Percentiles rank a stretch among this genome's conserved stretches.
Evolutionary conservation across 805 yeast genomes (phyloP).

Genomic region (Spathaspora hagerdaliae): DNA sequence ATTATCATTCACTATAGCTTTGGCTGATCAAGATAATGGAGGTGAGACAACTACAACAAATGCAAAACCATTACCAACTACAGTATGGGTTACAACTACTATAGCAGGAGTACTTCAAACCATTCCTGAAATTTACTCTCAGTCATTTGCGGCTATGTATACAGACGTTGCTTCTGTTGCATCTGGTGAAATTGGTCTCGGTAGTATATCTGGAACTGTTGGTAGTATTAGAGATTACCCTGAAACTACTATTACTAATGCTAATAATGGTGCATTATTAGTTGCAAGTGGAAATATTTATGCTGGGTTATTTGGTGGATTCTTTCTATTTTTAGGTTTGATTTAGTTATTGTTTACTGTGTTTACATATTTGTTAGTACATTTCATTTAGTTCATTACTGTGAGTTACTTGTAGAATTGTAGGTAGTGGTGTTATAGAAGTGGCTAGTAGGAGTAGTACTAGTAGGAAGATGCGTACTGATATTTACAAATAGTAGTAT

Average conservation of each 20-base stretch:
- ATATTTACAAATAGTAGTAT: no score
- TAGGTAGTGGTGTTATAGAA: no score
- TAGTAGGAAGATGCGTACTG: no score
- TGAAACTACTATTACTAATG: constrained; percentile 18
- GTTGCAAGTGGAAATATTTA: constrained; percentile 2
- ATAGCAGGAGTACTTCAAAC: constrained; percentile 25
- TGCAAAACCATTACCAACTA: constrained; percentile 14
- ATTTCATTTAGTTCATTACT: no score
- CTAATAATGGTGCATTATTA: constrained; percentile 9
- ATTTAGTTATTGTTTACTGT: neutral
- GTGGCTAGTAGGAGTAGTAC: no score
- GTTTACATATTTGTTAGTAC: no score
- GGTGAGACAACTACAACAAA: constrained; percentile 11
- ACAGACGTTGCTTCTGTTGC: constrained; percentile 15
- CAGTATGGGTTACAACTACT: constrained; percentile 34
- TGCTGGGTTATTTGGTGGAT: constrained; percentile 14
- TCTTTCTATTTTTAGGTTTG: constrained; percentile 10
- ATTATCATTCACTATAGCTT: constrained; percentile 9
- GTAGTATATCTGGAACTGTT: constrained; percentile 21
- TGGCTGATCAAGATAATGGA: constrained; percentile 15
- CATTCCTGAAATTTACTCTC: constrained; percentile 19
- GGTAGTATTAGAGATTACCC: constrained; percentile 29
- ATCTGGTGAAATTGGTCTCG: constrained; percentile 30
- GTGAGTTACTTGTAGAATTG: no score
- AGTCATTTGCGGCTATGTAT: constrained; percentile 22